Evolutionary conservation across 2,329 filamentous ascomycete genomes (phyloP).

Genomic region (Neonectria neomacrospora): DNA sequence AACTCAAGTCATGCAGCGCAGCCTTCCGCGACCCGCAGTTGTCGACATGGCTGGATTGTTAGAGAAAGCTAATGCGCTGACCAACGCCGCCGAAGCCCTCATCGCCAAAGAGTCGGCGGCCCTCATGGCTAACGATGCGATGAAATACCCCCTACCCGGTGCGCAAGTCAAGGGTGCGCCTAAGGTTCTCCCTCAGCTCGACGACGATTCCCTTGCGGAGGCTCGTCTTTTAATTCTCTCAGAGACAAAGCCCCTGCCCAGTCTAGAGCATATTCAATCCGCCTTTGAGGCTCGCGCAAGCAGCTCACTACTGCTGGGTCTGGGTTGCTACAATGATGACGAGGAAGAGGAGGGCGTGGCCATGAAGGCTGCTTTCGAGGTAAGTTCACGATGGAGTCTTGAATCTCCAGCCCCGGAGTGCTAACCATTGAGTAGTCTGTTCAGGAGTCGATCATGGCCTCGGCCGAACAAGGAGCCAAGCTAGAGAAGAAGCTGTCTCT

Average conservation of each 20-base stretch:
- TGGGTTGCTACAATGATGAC: constrained; percentile 84
- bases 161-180: constrained; percentile 71
- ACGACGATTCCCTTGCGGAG: constrained; percentile 77
- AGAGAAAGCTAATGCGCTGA: constrained; percentile 67
- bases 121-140: constrained; percentile 84
- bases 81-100: constrained; percentile 72
- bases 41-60: constrained; percentile 78
- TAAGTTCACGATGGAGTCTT: constrained; percentile 53
- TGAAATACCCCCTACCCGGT: constrained; percentile 76
- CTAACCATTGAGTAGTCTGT: constrained; percentile 63
- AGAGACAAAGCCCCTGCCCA: constrained; percentile 68
- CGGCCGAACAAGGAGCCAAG: constrained; percentile 84
- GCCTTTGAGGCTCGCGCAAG: constrained; percentile 65
- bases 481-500: constrained; percentile 92
- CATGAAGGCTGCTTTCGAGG: constrained; percentile 79
- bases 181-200: constrained; percentile 70
- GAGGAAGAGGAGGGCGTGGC: constrained; percentile 72
- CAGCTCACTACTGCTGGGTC: constrained; percentile 75
- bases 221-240: constrained; percentile 81
- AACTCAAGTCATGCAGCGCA: constrained; percentile 90
- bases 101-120: constrained; percentile 82
- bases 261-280: constrained; percentile 62
- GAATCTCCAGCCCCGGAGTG: neutral
- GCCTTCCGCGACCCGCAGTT: constrained; percentile 78
- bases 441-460: constrained; percentile 77